Evolutionary conservation across 164 flowering plant genomes (phyloP), one percentile per base, ranked within the genome.

Genomic region (Kingdonia uniflora): DNA sequence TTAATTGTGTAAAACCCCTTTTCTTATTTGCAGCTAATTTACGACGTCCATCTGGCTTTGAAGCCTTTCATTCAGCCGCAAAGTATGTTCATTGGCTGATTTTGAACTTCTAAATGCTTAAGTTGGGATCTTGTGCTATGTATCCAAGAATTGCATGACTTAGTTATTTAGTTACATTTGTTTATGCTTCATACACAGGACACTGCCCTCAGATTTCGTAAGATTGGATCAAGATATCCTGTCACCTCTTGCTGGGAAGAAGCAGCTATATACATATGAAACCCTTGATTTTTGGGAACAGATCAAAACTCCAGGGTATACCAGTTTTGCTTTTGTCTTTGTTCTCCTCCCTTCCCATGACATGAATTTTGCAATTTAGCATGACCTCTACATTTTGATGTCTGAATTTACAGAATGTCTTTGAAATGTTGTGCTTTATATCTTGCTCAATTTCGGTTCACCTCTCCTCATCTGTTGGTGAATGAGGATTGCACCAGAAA

Each of bases 241-340:
- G 57, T 76, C 97, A 21, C 99, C 99, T 60, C 87, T 94, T 55
- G 97, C 99, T 14, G 99, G 99, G 35, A 94, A 94, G 78, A 87
- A 82, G 61, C 83, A 83, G 68, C 59, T 94, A 15, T 89, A 87
- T 58, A 87, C 90, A 20, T 87, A 80, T 63, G 88, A 89, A 65
- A 87, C 95, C 29, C 60, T 72, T 72, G 95, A 89, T 57, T 94
- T 85, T 66, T 94, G 99, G 99, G 94, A 94, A 69, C 99, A 94
- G 71, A 89, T 94, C 39, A 94, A 94, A 65, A 83, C 96, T 66
- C 99, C 97, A 1, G 96, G 97, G 99, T 94, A 73, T 59, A 16
- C n/a, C 16, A 52, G 40, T 37, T 33, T 19, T 52, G 8, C 53
- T 41, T 1, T 22, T 12, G 19, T 47, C 35, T 3, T 22, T 14